A percentile compares a stretch with the other conserved stretches of the same genome.
Conservation (phyloP, 2,329 filamentous ascomycete species). For the Colletotrichum scovillei region DNA sequence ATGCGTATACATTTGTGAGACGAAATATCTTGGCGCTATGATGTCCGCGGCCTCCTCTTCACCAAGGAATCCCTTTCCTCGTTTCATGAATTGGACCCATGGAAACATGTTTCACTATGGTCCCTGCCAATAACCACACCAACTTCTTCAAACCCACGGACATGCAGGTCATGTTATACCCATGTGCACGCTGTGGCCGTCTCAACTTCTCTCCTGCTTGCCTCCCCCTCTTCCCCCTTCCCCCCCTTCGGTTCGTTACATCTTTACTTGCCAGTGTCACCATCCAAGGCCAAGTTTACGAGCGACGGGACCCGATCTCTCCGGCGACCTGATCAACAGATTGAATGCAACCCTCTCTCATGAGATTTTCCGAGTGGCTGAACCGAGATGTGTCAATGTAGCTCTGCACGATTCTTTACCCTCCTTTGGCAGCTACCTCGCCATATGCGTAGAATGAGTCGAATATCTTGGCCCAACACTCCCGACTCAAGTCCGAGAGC, state of each 20-base stretch:
- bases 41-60: not conserved
- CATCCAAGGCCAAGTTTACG: not conserved
- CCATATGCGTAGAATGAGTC: no score
- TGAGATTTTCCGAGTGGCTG: conserved; percentile 3
- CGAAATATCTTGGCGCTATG: conserved; percentile 21
- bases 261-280: not conserved
- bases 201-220: not conserved
- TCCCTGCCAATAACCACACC: not conserved
- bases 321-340: not conserved
- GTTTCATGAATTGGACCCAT: conserved; percentile 28
- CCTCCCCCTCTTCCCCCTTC: no score
- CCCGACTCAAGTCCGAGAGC: not conserved
- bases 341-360: conserved; percentile 4
- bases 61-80: not conserved
- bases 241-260: no score
- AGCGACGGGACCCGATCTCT: not conserved
- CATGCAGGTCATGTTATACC: conserved; percentile 6
- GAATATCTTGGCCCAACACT: not conserved
- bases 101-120: conserved; percentile 28
- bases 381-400: not conserved
- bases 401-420: not conserved
- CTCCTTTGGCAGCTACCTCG: no score
- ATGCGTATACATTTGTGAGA: not conserved
- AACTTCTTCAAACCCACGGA: not conserved
- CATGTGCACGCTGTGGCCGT: not conserved